Evolutionary conservation across 352 stramenopile genomes (phyloP), one percentile per base, ranked within the genome.

Genomic region (Globisporangium alternatum): DNA sequence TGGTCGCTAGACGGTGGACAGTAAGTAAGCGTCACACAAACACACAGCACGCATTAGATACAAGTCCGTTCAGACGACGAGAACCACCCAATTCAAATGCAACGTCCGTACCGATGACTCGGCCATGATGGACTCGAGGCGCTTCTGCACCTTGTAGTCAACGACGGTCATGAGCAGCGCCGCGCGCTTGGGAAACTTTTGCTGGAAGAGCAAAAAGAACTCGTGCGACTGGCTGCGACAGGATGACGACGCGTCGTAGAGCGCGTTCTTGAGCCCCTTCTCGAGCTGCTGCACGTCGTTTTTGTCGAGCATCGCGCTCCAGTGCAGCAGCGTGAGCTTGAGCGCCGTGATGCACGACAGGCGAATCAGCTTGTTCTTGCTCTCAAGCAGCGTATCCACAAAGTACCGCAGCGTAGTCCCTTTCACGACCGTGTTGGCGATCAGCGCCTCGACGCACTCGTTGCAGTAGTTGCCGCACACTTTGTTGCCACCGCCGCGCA

Each of bases 101-200:
- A 41, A 28, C 1, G 22, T 54, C 13, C 51, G 15, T 17, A 57
- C 10, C 28, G 51, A 57, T 17, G 37, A 15, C 48, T 57, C 59
- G 1, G 74, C 74, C 25, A 82, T 72, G n/a, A 91, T 66, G 44
- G 76, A 69, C 61, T 93, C 84, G 9, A 95, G 81, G 15, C 86
- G 82, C 61, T 87, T 86, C 64, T 93, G 86, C 52, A 92, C 82
- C 54, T 95, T 95, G 71, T 88, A 90, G 65, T 95, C 86, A 37
- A 93, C 71, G 45, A 85, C 69, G 9, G 71, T 81, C 52, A 92
- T 78, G 47, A 95, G 61, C 30, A 89, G 51, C 12, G 80, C 66
- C 25, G 84, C 84, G 31, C 81, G 84, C 62, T 93, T 95, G 22
- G 86, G 84, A 54, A 92, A 95, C 30, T 89, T 80, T 45, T 79